Percentiles rank a stretch among this genome's conserved stretches.
These are phyloP conservation scores for Leptomonas pyrrhocoris DNA, from an alignment of 208 protist genomes.

Conservation along the genomic window DNA sequence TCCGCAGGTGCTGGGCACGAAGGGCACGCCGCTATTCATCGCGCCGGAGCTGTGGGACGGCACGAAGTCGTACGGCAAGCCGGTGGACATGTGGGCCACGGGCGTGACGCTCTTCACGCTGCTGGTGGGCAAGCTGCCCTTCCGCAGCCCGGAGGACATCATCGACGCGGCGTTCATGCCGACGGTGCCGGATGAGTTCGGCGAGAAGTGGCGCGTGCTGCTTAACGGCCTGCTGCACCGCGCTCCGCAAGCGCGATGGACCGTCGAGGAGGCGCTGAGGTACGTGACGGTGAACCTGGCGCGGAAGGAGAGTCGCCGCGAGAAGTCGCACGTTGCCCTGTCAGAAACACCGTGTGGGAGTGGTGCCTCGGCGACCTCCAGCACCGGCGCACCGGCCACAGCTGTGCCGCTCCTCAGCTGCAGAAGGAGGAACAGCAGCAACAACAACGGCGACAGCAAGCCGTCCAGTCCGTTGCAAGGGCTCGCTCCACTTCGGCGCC, in stretches of 20 bases:
- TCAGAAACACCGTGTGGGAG: not conserved
- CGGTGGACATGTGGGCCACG: slow-evolving; percentile 87
- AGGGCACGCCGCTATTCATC: slow-evolving; percentile 76
- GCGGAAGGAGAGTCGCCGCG: not conserved
- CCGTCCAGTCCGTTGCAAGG: not conserved
- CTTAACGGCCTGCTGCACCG: slow-evolving; percentile 78
- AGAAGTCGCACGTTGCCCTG: no score
- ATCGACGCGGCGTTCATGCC: slow-evolving; percentile 47
- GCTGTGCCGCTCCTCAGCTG: no score
- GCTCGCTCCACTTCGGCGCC: not conserved
- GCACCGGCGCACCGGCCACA: no score
- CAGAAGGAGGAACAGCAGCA: not conserved
- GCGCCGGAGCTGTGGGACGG: slow-evolving; percentile 71
- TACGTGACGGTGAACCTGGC: slow-evolving; percentile 20
- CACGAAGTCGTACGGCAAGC: slow-evolving; percentile 68
- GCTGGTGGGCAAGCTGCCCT: slow-evolving; percentile 93
- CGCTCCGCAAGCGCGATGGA: slow-evolving; percentile 59
- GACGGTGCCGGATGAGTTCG: slow-evolving; percentile 38
- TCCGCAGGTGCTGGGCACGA: slow-evolving; percentile 52
- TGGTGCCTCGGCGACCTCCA: not conserved
- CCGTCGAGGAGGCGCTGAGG: slow-evolving; percentile 30
- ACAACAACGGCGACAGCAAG: not conserved
- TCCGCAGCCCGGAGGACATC: slow-evolving; percentile 77
- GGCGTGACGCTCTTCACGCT: slow-evolving; percentile 88
- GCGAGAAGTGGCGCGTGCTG: slow-evolving; percentile 45